Evolutionary conservation across 148 eudicot genomes (phyloP).

Genomic region (Spergularia marina): DNA sequence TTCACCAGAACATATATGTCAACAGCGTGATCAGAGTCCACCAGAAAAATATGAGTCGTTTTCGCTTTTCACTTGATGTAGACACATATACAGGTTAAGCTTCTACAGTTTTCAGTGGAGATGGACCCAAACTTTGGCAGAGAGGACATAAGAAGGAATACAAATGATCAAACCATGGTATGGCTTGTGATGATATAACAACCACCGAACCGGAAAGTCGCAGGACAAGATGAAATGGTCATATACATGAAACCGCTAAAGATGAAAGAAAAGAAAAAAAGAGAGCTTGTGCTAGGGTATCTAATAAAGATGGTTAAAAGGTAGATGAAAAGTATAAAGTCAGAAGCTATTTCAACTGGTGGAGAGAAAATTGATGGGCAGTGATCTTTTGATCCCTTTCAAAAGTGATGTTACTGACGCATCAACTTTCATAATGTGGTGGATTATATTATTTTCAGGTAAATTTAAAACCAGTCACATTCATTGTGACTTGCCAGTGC

Average conservation of each 20-base stretch:
- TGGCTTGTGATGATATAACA: constrained; percentile 11
- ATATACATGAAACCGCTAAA: constrained; percentile 26
- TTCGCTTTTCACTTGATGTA: constrained; percentile 2
- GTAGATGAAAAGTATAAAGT: constrained; percentile 20
- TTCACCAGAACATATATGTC: background rate
- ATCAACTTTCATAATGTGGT: constrained; percentile 12
- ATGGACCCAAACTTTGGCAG: constrained; percentile 8
- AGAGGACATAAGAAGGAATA: constrained; percentile 3
- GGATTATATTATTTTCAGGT: constrained; percentile 4
- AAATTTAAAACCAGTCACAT: background rate
- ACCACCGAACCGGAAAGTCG: constrained; percentile 16
- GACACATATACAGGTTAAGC: constrained; percentile 8
- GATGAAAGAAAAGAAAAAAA: constrained; percentile 9
- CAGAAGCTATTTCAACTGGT: constrained; percentile 19
- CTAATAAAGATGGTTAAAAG: constrained; percentile 28
- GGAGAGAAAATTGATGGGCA: constrained; percentile 16
- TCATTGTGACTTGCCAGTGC: background rate
- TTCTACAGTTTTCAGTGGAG: background rate
- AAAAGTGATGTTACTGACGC: constrained; percentile 20
- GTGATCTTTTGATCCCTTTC: constrained; percentile 17
- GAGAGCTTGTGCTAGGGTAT: constrained; percentile 16
- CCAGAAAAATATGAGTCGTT: background rate
- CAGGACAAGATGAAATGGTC: constrained; percentile 25
- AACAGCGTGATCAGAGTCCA: background rate
- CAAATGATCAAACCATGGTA: constrained; percentile 7